Conservation (phyloP, 2,329 filamentous ascomycete species). For the Calonectria fujianensis region DNA sequence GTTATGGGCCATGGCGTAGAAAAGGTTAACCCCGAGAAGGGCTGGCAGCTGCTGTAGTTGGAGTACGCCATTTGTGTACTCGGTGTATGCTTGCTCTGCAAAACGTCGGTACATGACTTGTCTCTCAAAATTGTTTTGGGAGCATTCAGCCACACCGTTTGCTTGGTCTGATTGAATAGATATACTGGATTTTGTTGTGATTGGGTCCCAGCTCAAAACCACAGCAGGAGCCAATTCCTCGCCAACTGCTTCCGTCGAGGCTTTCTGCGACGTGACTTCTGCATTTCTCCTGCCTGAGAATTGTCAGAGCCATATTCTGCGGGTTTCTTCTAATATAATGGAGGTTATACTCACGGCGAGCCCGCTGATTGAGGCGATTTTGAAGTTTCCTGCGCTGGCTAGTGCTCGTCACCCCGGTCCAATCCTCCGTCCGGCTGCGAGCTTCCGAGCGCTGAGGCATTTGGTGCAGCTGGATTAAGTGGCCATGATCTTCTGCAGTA, state of each 20-base stretch:
- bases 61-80: constrained; percentile 27
- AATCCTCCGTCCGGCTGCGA: constrained; percentile 53
- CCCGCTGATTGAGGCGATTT: constrained; percentile 53
- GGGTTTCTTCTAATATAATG: no score
- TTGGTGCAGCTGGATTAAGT: background rate
- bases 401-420: constrained; percentile 58
- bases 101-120: constrained; percentile 1
- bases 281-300: constrained; percentile 21
- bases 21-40: constrained; percentile 36
- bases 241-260: no score
- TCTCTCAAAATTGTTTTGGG: background rate
- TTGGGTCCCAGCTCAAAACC: background rate
- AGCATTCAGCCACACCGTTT: background rate
- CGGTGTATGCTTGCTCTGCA: constrained; percentile 30
- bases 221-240: no score
- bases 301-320: background rate
- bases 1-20: constrained; percentile 9
- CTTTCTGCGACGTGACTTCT: background rate
- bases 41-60: constrained; percentile 14
- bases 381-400: constrained; percentile 52
- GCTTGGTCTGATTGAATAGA: background rate
- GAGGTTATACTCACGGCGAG: constrained; percentile 40
- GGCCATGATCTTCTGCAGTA: background rate
- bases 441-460: constrained; percentile 27
- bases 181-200: background rate